Evolutionary conservation across 2,329 filamentous ascomycete genomes (phyloP).

Genomic region (Trichoderma sp.): DNA sequence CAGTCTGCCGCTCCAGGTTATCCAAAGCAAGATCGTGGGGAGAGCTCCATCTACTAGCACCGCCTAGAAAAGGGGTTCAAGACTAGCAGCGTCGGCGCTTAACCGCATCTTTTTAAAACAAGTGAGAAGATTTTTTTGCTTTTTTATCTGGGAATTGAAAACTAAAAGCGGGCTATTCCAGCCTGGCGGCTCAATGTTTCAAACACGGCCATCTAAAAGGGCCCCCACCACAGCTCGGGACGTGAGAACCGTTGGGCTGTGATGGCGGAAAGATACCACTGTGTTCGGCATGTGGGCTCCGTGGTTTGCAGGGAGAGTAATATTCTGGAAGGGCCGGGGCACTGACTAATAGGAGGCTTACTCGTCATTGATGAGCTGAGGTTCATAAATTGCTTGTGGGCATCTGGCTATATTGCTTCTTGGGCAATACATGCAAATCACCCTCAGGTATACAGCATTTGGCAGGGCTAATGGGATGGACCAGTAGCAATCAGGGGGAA

Average conservation of each 20-base stretch:
- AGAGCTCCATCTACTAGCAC: not conserved
- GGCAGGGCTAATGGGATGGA: not conserved
- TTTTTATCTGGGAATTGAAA: not conserved
- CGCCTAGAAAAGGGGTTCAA: not conserved
- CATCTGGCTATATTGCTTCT: not conserved
- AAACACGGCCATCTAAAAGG: not conserved
- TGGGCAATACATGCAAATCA: not conserved
- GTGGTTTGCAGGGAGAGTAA: not conserved
- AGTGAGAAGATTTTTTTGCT: not conserved
- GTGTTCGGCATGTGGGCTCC: not conserved
- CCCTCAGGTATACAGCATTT: not conserved
- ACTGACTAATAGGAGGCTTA: constrained; percentile 15
- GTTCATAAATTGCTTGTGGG: constrained; percentile 5
- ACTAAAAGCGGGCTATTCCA: not conserved
- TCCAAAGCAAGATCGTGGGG: not conserved
- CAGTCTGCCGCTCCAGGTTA: not conserved
- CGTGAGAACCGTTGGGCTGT: not conserved
- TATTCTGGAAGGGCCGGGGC: constrained; percentile 5
- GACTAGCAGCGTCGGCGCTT: not conserved
- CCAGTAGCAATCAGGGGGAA: not conserved
- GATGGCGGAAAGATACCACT: not conserved
- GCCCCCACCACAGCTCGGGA: not conserved
- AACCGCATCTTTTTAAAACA: not conserved
- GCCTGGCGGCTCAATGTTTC: constrained; percentile 2
- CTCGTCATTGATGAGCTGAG: not conserved